A percentile compares a stretch with the other conserved stretches of the same genome.
Conservation (phyloP, 2,329 filamentous ascomycete genomes). For the Diaporthe sp. region DNA sequence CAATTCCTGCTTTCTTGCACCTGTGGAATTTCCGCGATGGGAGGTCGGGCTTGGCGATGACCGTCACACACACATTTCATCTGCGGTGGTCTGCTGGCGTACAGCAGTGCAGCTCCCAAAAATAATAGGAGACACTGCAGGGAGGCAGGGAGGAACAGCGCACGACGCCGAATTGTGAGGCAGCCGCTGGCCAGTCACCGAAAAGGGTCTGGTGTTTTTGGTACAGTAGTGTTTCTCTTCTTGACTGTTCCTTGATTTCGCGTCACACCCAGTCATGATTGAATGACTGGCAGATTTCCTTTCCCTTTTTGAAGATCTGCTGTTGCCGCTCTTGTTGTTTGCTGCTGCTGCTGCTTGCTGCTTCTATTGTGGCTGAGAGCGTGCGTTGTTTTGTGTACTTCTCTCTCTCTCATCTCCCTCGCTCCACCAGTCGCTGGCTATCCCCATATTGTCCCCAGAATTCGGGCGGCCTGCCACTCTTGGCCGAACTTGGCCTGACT, state of each 20-base stretch:
- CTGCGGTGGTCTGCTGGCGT: not conserved
- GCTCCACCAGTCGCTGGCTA: conserved; percentile 1
- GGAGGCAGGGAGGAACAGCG: not conserved
- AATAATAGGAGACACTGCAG: conserved; percentile 31
- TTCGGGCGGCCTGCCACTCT: conserved; percentile 10
- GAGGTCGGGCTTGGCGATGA: conserved; percentile 39
- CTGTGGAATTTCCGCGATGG: conserved; percentile 13
- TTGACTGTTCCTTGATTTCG: conserved; percentile 19
- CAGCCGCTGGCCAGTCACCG: not conserved
- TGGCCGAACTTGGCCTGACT: conserved; percentile 5
- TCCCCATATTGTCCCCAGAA: conserved; percentile 29
- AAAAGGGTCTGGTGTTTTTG: not conserved
- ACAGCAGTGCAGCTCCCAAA: conserved; percentile 1
- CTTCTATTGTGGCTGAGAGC: conserved; percentile 2
- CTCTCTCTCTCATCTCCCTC: conserved; percentile 21
- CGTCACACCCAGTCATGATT: not conserved
- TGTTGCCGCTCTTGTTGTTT: not conserved
- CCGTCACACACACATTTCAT: not conserved
- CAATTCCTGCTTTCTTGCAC: not conserved
- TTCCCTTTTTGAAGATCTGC: not conserved
- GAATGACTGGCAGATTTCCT: not conserved
- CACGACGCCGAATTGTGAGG: not conserved
- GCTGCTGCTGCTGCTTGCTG: not conserved
- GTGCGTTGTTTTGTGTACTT: not conserved
- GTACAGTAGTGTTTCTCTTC: conserved; percentile 2